phyloP scores from a whole-genome alignment of 805 yeast genomes.

The Yarrowia deformans region DNA sequence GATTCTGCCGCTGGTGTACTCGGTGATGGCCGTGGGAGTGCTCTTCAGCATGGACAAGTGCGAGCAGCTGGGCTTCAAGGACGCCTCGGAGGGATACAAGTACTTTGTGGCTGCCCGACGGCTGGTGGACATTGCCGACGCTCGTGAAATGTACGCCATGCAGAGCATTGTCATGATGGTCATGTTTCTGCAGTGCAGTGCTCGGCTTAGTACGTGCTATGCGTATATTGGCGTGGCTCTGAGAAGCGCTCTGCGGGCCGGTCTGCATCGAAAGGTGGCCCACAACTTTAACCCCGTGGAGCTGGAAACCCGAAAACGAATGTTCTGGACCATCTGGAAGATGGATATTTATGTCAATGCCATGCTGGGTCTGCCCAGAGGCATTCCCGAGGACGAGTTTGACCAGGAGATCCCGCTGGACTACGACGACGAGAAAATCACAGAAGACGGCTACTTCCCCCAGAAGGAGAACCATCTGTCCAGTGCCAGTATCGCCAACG shows the following conservation, averaged over 20 bases:
- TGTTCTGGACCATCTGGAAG: constrained; percentile 89
- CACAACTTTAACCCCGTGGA: constrained; percentile 76
- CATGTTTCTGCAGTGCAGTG: constrained; percentile 85
- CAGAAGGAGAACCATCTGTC: constrained; percentile 64
- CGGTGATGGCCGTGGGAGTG: constrained; percentile 90
- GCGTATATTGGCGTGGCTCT: constrained; percentile 89
- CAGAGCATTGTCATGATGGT: constrained; percentile 89
- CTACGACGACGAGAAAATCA: constrained; percentile 85
- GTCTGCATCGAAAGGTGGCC: constrained; percentile 76
- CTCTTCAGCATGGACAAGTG: constrained; percentile 61
- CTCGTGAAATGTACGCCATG: constrained; percentile 79
- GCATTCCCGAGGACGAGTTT: constrained; percentile 76
- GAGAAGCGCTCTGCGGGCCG: constrained; percentile 81
- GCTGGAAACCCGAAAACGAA: constrained; percentile 79
- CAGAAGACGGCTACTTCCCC: constrained; percentile 63
- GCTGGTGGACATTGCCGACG: constrained; percentile 81
- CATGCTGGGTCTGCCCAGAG: constrained; percentile 82
- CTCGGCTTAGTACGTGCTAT: constrained; percentile 84
- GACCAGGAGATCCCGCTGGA: constrained; percentile 88
- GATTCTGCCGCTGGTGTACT: constrained; percentile 79
- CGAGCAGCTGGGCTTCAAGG: constrained; percentile 53
- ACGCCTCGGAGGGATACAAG: constrained; percentile 67
- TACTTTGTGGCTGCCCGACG: constrained; percentile 83
- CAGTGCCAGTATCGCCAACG: constrained; percentile 81
- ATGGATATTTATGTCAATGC: constrained; percentile 91